Evolutionary conservation across 345 rosid genomes (phyloP), one percentile per base, ranked within the genome.

Genomic region (Kandelia obovata): DNA sequence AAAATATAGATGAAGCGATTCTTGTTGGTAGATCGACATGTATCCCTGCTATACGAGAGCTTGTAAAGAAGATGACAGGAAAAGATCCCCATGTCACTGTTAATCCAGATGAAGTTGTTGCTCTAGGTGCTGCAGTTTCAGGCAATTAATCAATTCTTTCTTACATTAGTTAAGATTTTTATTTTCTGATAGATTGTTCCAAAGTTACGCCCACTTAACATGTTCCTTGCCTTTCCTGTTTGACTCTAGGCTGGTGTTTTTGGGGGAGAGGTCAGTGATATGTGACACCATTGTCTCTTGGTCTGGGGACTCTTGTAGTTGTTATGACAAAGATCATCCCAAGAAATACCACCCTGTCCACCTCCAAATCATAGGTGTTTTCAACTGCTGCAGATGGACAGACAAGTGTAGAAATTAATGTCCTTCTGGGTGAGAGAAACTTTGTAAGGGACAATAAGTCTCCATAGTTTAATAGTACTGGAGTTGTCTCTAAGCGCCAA

Each of bases 371-470:
- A 13, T 96, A 95, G 79, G 99, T 95, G 51, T 95, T 95, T 74
- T 95, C 98, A 16, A 95, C 99, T 4, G 98, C 99, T 65, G 99
- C 98, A 7, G 99, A 95, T 70, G 99, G 98, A 32, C 99, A 95
- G 78, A 95, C 97, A 21, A 95, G 97, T 67, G 99, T 95, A 3
- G 99, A 95, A 78, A 95, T 95, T 34, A 95, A 95, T 65, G 97
- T 95, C 58, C 86, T 95, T 39, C 99, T 92, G 75, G 99, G 97
- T 8, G 99, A 95, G 75, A 83, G 99, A 73, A 97, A 95, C 79
- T 92, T 95, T 71, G 99, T 95, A 19, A 73, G 93, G 76, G 97
- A 95, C 71, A 92, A 95, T 82, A 95, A 89, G 61, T 92, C 99
- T 62, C 83, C 59, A 37, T 37, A 1, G 13, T 28, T 28, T 28